A percentile compares a stretch with the other conserved stretches of the same genome.
Evolutionary conservation across 257 asterid species (phyloP).

Genomic region (Jacaranda copaia): DNA sequence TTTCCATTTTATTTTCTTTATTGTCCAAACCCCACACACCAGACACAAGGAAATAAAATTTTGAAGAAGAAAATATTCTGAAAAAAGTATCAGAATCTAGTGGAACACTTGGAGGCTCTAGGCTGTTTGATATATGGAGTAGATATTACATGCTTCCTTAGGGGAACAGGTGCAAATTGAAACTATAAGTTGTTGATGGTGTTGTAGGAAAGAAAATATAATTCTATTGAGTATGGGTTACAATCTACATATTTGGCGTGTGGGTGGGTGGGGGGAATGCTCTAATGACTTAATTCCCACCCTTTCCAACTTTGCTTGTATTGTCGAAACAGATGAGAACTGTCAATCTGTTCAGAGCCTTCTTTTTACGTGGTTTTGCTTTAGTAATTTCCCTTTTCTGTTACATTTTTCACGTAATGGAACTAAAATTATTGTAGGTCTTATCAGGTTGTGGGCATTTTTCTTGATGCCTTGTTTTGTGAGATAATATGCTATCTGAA

Average conservation of each 20-base stretch:
- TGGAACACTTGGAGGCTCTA: constrained; percentile 1
- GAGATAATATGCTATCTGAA: constrained; percentile 31
- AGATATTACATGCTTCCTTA: constrained; percentile 16
- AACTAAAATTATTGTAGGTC: constrained; percentile 32
- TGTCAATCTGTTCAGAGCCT: constrained; percentile 13
- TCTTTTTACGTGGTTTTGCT: not conserved
- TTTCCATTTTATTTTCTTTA: constrained; percentile 10
- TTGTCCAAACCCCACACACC: constrained; percentile 1
- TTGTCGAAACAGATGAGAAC: constrained; percentile 8
- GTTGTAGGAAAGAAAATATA: constrained; percentile 16
- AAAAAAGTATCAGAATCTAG: not conserved
- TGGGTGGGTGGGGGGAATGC: constrained; percentile 20
- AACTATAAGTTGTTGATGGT: constrained; percentile 29
- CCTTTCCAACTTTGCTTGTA: constrained; percentile 16
- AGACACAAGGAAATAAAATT: not conserved
- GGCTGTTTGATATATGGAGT: constrained; percentile 22
- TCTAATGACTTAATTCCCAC: constrained; percentile 3
- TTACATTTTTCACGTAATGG: constrained; percentile 1
- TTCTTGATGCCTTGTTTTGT: constrained; percentile 21
- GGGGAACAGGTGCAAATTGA: constrained; percentile 24
- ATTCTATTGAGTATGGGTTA: not conserved
- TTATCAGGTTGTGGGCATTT: constrained; percentile 17
- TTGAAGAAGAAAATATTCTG: not conserved
- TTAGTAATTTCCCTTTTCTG: constrained; percentile 2
- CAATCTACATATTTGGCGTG: constrained; percentile 21